Evolutionary conservation across 2,329 filamentous ascomycete genomes (phyloP), one percentile per base, ranked within the genome.

Genomic region (Monosporascus sp.): DNA sequence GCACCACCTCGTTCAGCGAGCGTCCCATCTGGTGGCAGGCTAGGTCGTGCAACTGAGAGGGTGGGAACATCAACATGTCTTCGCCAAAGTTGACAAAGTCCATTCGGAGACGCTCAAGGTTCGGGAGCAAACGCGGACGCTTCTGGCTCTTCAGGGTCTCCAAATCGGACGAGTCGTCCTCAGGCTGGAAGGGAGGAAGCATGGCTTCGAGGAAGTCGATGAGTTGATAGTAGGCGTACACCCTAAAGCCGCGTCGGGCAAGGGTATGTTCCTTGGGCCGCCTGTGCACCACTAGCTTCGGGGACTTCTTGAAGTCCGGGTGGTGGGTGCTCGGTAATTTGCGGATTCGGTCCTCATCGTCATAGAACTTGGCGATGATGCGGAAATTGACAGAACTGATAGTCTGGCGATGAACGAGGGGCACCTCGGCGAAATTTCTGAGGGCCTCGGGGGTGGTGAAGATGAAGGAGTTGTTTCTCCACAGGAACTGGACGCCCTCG

Each of bases 41-140:
- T n/a, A 80, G 66, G 48, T 79, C 74, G 60, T 82, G 79, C 17
- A 82, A 68, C 46, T 77, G 75, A 3, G 71, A 65, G 2, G 74
- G 76, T 1, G 77, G 74, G 51, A 71, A 75, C 2, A 72, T 71
- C 36, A 81, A 64, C 27, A 76, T 69, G 2, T 74, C 66, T 9
- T 77, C 73, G 2, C 73, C 72, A 47, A 82, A 83, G 58, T 82
- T 82, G 59, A 82, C 77, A 19, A 82, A 72, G 55, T 83, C 80
- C 36, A 83, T 71, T 37, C 79, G 76, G 41, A 82, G 65, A 19
- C 69, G 70, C 26, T 71, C 67, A 3, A 83, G 69, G 17, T 68
- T 72, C 1, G 80, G 79, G 0, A 82, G 61, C 11, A 82, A 71
- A 37, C 73, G 70, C 19, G 76, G 76, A 7, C 65, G 61, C 34